Base-by-base conservation (phyloP, 306 rosid species). In the Fagus crenata region DNA sequence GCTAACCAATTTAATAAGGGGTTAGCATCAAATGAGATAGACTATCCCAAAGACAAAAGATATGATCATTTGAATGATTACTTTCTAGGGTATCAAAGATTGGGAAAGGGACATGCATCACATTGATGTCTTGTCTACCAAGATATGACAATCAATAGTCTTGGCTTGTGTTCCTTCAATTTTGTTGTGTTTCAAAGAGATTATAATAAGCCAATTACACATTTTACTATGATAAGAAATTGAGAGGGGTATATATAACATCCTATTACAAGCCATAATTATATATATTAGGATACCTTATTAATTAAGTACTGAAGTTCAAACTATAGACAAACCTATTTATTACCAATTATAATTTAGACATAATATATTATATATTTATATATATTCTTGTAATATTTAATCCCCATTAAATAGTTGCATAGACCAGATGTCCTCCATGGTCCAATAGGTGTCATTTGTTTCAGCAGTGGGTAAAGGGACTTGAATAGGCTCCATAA, bases 381-480 rank as follows among this genome's bases (percentile, higher is more conserved):
- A 33, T 53, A 63, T 40, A 14, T 58, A 4, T 67, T 5, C 9
- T n/a, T 15, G n/a, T 56, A 22, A 22, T 22, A 43, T 49, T 76
- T 54, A 84, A 69, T 88, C 89, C 55, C 90, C 88, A 79, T 86
- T 87, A 77, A 92, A 89, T 77, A 90, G 76, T 74, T 93, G 97
- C 96, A 94, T 88, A 4, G 98, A 87, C 98, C 98, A 94, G 84
- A 94, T 63, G 72, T 94, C 97, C 88, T 94, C 98, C 85, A 94
- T 88, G 93, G 78, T 90, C 98, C 98, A 94, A 42, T 88, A 87
- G 82, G 69, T 85, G 79, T 49, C 88, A 72, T 59, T 82, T 3
- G 83, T 71, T 41, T 82, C 85, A 55, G 63, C 22, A 5, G 84
- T 53, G n/a, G 78, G 84, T 1, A 82, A 79, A 18, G 51, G 49